Evolutionary conservation across 805 yeast species (phyloP), one percentile per base, ranked within the genome.

Genomic region (Kuraishia cidri): DNA sequence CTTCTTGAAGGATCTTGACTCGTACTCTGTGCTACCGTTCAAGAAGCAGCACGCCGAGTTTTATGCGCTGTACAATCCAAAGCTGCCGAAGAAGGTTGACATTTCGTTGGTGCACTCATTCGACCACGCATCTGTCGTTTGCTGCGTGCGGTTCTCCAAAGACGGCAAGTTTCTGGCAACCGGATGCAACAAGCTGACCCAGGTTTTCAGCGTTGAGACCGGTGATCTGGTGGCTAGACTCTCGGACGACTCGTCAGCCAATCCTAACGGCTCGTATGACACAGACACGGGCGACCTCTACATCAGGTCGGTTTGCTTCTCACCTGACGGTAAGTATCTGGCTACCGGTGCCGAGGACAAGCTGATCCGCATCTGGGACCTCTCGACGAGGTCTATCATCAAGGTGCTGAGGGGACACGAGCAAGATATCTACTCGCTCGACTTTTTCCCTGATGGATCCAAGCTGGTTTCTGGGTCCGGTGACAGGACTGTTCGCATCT

Each of bases 281-380:
- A 70, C 75, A 21, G 74, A 74, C 39, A 77, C 72, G 38, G 87
- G 84, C 34, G 97, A 90, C 58, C 67, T 90, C 50, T 90, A 90
- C 62, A 88, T 90, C 44, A 75, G 98, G 49, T 83, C 95, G 2
- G 97, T 92, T 34, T 88, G 97, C 56, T 90, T 90, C 64, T 82
- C 95, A 3, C 97, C 98, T 31, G 96, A 90, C 60, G 88, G 88
- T 33, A 84, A 85, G 61, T 83, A 74, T 50, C 68, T 90, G 48
- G 97, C 97, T 21, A 87, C 97, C 8, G 98, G 94, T 52, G 90
- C 92, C 26, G 94, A 82, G 58, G 94, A 82, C 56, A 81, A 80
- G 56, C 71, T 82, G 43, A 92, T 92, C 47, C 76, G 97, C 56
- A 88, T 90, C 48, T 90, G 98, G 98, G 96, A 90, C 56, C 74